These are phyloP conservation scores for Suillus occidentalis DNA, from an alignment of 768 basidiomycete species.

Conservation along the genomic window DNA sequence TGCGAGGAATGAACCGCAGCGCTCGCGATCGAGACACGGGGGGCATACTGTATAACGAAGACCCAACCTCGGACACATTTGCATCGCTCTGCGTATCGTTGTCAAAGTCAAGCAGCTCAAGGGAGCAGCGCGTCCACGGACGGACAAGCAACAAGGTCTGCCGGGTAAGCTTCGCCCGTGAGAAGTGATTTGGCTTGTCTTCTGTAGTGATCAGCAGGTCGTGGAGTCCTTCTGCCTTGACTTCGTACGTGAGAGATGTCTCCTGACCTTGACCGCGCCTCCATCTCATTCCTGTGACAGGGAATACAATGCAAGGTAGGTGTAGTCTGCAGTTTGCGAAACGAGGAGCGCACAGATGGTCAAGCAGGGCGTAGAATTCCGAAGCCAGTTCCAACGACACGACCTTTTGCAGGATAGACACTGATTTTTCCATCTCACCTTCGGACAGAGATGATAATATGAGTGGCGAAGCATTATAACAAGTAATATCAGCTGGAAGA, in stretches of 20 bases:
- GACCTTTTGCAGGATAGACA: neutral
- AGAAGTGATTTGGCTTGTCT: neutral
- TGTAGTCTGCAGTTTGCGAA: neutral
- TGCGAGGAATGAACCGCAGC: neutral
- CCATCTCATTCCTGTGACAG: neutral
- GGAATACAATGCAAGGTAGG: slow-evolving; percentile 3
- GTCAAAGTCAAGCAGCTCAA: neutral
- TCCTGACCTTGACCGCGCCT: neutral
- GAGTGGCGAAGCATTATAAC: neutral
- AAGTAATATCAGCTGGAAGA: neutral
- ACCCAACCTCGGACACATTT: neutral
- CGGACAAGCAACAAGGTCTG: neutral
- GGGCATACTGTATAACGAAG: neutral
- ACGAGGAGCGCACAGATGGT: neutral
- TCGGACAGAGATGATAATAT: neutral
- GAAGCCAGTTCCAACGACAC: neutral
- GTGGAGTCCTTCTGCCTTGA: neutral
- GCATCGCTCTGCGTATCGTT: neutral
- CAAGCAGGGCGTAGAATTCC: neutral
- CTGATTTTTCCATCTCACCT: neutral
- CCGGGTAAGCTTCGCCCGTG: neutral
- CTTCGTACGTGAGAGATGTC: neutral
- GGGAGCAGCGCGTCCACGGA: neutral
- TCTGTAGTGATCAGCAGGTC: neutral
- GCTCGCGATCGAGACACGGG: neutral